Conservation (phyloP, 768 basidiomycete genomes). For the Chalciporus chontae region DNA sequence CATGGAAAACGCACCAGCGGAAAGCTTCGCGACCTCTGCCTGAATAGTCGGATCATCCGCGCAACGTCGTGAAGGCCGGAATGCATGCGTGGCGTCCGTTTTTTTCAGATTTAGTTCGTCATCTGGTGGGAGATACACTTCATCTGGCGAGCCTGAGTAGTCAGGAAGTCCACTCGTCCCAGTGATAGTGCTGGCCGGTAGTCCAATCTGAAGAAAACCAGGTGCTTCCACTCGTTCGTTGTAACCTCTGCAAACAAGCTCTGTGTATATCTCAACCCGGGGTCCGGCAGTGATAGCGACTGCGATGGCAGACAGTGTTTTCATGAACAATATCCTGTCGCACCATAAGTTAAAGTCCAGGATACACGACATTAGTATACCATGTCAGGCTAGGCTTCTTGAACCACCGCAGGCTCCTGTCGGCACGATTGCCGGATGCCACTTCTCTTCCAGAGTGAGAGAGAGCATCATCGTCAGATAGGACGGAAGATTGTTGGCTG, state of each 20-base stretch:
- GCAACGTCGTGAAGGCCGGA: background rate
- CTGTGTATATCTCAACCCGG: constrained; percentile 2
- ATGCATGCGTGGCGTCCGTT: too few species aligned
- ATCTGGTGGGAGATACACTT: too few species aligned
- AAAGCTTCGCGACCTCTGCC: background rate
- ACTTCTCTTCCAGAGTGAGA: background rate
- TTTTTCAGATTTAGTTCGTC: too few species aligned
- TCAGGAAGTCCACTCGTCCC: too few species aligned
- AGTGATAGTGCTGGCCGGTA: too few species aligned
- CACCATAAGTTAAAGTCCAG: background rate
- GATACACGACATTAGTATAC: background rate
- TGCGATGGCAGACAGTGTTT: background rate
- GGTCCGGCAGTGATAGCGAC: constrained; percentile 1
- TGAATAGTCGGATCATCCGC: background rate
- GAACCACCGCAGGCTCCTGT: background rate
- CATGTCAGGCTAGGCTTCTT: background rate
- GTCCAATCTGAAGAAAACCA: too few species aligned
- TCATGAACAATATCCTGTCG: constrained; percentile 1
- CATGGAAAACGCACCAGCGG: background rate
- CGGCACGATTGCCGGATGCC: background rate
- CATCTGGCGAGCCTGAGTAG: too few species aligned
- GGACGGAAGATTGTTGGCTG: too few species aligned
- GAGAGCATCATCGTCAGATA: too few species aligned
- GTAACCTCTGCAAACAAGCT: constrained; percentile 1
- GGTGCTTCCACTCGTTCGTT: too few species aligned